A percentile compares a stretch with the other conserved stretches of the same genome.
These are phyloP conservation scores for Tylopilus sp. DNA, from an alignment of 768 basidiomycete species.

Conservation along the genomic window DNA sequence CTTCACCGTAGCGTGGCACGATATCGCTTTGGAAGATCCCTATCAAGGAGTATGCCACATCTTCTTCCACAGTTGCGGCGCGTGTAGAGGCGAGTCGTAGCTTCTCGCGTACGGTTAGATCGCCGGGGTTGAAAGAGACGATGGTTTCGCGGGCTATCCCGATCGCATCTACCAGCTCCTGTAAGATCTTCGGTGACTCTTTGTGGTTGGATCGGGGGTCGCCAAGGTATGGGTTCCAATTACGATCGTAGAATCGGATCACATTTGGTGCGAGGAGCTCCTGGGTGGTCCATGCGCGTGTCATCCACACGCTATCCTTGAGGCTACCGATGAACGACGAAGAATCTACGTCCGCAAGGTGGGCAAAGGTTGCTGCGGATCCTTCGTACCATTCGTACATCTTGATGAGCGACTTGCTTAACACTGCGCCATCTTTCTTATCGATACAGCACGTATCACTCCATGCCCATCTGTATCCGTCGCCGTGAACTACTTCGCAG, in stretches of 20 bases:
- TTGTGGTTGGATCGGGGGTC: slow-evolving; percentile 7
- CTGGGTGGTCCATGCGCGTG: slow-evolving; percentile 9
- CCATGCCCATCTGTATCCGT: slow-evolving; percentile 11
- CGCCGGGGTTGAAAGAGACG: neutral
- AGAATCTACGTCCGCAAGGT: neutral
- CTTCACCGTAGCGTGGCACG: slow-evolving; percentile 3
- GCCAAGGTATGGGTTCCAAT: slow-evolving; percentile 3
- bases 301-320: slow-evolving; percentile 5
- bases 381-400: neutral
- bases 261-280: slow-evolving; percentile 10
- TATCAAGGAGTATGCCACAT: neutral
- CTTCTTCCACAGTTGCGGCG: neutral
- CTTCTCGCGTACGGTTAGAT: slow-evolving; percentile 5
- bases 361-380: neutral
- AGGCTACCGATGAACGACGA: neutral
- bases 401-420: neutral
- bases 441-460: neutral
- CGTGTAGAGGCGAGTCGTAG: slow-evolving; percentile 9
- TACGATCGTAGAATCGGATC: slow-evolving; percentile 8
- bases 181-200: slow-evolving; percentile 1
- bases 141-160: slow-evolving; percentile 3
- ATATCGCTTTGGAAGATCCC: neutral
- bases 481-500: neutral
- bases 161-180: slow-evolving; percentile 4
- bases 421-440: neutral